Evolutionary conservation across 2,329 filamentous ascomycete species (phyloP).

Genomic region (Fusarium sp.): DNA sequence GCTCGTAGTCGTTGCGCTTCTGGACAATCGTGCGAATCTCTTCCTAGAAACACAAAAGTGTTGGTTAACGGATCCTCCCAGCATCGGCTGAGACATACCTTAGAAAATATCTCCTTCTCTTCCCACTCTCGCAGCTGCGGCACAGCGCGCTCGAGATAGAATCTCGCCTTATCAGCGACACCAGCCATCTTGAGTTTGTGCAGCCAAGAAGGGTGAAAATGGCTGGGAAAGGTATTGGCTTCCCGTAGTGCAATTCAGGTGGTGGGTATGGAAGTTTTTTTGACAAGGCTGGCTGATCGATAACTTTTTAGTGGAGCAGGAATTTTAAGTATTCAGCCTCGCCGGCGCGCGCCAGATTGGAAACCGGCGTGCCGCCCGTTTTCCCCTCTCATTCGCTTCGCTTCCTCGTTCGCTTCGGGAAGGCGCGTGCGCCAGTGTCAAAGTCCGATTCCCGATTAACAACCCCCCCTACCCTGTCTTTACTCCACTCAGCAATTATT

Average conservation of each 20-base stretch:
- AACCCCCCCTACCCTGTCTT: conserved; percentile 19
- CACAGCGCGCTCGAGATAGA: conserved; percentile 92
- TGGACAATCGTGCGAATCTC: conserved; percentile 91
- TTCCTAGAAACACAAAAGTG: conserved; percentile 68
- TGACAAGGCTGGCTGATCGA: conserved; percentile 38
- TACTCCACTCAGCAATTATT: conserved; percentile 46
- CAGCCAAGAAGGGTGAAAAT: conserved; percentile 16
- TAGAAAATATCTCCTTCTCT: conserved; percentile 90
- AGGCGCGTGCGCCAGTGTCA: conserved; percentile 41
- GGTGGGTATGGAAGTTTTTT: conserved; percentile 39
- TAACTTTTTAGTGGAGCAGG: conserved; percentile 38
- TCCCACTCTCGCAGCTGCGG: conserved; percentile 94
- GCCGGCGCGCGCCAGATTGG: conserved; percentile 12
- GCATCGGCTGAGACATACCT: conserved; percentile 63
- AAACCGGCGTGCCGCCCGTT: conserved; percentile 12
- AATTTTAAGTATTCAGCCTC: conserved; percentile 29
- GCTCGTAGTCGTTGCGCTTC: conserved; percentile 94
- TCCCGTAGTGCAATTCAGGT: background rate
- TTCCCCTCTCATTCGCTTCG: conserved; percentile 27
- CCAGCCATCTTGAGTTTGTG: conserved; percentile 74
- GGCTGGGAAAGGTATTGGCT: conserved; percentile 1
- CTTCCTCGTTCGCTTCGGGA: conserved; percentile 38
- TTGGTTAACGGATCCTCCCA: conserved; percentile 20
- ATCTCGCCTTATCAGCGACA: conserved; percentile 93
- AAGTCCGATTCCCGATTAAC: conserved; percentile 40